A percentile compares a stretch with the other conserved stretches of the same genome.
These are phyloP conservation scores for Blumeria graminis DNA, from an alignment of 2,329 filamentous ascomycete species.

Conservation along the genomic window DNA sequence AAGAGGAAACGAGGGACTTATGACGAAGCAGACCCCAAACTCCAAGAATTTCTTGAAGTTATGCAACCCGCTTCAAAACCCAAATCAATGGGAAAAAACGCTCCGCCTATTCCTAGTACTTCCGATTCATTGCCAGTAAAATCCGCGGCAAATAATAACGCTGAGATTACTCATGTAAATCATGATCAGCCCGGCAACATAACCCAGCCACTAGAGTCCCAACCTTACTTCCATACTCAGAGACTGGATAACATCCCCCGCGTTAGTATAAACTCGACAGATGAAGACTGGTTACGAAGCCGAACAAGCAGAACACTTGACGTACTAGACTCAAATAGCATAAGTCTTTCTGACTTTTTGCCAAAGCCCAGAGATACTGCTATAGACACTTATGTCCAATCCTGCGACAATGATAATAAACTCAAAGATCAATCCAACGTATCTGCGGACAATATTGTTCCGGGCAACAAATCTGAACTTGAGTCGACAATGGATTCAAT, in stretches of 20 bases:
- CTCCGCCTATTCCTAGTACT: slow-evolving; percentile 19
- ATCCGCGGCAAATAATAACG: slow-evolving; percentile 38
- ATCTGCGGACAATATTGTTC: not conserved
- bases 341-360: too few relatives aligned
- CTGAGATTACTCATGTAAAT: slow-evolving; percentile 21
- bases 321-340: slow-evolving; percentile 33
- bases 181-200: too few relatives aligned
- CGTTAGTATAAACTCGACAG: slow-evolving; percentile 6
- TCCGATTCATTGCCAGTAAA: too few relatives aligned
- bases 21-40: slow-evolving; percentile 46
- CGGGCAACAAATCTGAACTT: slow-evolving; percentile 8
- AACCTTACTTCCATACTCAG: too few relatives aligned
- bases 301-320: slow-evolving; percentile 71
- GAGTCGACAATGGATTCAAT: slow-evolving; percentile 31
- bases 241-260: too few relatives aligned
- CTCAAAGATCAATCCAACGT: not conserved
- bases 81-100: not conserved
- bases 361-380: slow-evolving; percentile 7
- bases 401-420: slow-evolving; percentile 4
- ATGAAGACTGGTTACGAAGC: slow-evolving; percentile 74
- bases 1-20: slow-evolving; percentile 43
- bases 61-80: slow-evolving; percentile 45
- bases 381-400: not conserved
- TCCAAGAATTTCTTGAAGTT: slow-evolving; percentile 65
- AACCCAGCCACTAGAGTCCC: too few relatives aligned